Conservation (phyloP, 1,284 basidiomycete species). For the Marasmius fiardii region DNA sequence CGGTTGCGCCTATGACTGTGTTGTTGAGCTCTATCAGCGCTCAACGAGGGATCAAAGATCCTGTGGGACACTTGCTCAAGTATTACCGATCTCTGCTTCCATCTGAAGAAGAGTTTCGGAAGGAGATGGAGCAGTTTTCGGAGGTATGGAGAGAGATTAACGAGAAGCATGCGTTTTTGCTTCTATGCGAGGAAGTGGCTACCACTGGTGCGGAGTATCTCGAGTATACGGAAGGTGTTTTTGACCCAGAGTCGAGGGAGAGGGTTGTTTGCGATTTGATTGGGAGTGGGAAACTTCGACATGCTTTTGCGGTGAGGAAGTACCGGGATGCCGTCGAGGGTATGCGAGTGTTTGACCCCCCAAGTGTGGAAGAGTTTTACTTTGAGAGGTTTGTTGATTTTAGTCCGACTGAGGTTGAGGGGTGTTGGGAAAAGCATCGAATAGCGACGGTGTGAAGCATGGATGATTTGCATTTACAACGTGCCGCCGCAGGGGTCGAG, state of each 20-base stretch:
- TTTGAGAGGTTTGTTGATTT: background rate
- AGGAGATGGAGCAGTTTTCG: background rate
- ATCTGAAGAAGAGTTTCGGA: background rate
- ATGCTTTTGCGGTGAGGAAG: background rate
- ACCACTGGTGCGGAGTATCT: background rate
- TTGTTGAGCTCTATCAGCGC: background rate
- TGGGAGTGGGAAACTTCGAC: background rate
- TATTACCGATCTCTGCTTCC: background rate
- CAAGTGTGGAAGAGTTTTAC: background rate
- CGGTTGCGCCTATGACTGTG: background rate
- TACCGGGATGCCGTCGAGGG: background rate
- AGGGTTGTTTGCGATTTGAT: background rate
- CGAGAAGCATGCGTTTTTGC: constrained; percentile 5
- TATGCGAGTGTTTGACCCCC: background rate
- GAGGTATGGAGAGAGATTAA: constrained; percentile 1
- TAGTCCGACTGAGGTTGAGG: background rate
- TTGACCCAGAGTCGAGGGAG: background rate
- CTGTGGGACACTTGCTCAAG: background rate
- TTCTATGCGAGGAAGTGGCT: constrained; percentile 1
- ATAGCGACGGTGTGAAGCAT: too few relatives aligned
- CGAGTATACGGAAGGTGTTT: background rate
- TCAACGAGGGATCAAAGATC: background rate
- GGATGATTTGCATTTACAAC: too few relatives aligned
- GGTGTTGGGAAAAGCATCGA: background rate
- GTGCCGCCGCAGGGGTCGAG: too few relatives aligned